Conservation (phyloP, 768 basidiomycete genomes). For the Gautieria morchelliformis region DNA sequence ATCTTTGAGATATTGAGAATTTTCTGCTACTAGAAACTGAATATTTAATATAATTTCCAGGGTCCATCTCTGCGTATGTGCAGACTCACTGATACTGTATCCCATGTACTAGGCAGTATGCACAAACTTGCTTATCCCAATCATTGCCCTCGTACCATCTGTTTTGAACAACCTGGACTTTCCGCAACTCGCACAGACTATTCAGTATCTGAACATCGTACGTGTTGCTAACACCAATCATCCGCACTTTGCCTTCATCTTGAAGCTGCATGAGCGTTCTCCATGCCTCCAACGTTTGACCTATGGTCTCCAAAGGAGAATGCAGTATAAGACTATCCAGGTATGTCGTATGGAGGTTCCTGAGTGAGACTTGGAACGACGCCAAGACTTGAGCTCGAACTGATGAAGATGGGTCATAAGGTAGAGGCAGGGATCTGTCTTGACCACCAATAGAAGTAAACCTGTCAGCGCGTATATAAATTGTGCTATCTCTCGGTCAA, state of each 20-base stretch:
- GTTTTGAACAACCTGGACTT: slow-evolving; percentile 70
- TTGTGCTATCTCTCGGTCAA: too few species aligned
- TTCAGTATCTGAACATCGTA: slow-evolving; percentile 53
- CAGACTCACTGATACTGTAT: slow-evolving; percentile 64
- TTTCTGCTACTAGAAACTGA: slow-evolving; percentile 31
- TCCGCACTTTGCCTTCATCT: slow-evolving; percentile 50
- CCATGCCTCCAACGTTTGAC: slow-evolving; percentile 65
- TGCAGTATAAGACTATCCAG: slow-evolving; percentile 76
- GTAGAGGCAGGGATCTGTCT: slow-evolving; percentile 57
- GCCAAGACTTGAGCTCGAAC: slow-evolving; percentile 50
- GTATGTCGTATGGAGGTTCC: slow-evolving; percentile 61
- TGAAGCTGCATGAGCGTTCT: slow-evolving; percentile 48
- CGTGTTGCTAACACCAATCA: slow-evolving; percentile 71
- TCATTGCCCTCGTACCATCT: slow-evolving; percentile 76
- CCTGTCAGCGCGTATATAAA: slow-evolving; percentile 25
- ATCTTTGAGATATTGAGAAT: too few species aligned
- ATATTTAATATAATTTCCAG: too few species aligned
- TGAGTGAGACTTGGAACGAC: slow-evolving; percentile 56
- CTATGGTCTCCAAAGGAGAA: slow-evolving; percentile 51
- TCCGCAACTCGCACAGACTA: slow-evolving; percentile 36
- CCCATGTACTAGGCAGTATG: slow-evolving; percentile 50
- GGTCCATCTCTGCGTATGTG: too few species aligned
- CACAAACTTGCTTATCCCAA: slow-evolving; percentile 60
- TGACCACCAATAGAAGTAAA: slow-evolving; percentile 71
- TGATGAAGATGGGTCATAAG: slow-evolving; percentile 50